Evolutionary conservation across 768 basidiomycete species (phyloP), one percentile per base, ranked within the genome.

Genomic region (Podaxis pistillaris): DNA sequence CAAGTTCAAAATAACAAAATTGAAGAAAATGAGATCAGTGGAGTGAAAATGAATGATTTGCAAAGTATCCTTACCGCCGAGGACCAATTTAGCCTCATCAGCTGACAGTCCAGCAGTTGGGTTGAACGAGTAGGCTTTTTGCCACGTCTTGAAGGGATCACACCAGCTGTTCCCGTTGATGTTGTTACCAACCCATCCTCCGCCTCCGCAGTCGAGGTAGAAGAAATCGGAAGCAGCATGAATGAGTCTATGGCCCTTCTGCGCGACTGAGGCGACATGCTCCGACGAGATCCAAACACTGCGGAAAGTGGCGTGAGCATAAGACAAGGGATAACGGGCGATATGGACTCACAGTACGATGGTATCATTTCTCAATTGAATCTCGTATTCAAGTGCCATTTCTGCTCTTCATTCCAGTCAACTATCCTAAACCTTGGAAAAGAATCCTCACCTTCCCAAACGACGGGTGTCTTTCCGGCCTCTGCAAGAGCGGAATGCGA

Each of bases 131-230:
- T 89, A 90, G 0, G 87, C 71, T 74, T 84, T 81, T 69, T 89
- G 86, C 91, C 91, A 93, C 1, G 87, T 87, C 73, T 91, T 90
- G 84, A 88, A 91, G 0, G 89, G 88, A 66, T 88, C 87, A 67
- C 88, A 90, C 89, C 90, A 91, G 64, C 83, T 85, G 67, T 86
- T 86, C 0, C 84, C 83, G 46, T 64, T 44, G 51, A 65, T 49
- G 63, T 73, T 72, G 41, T 82, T 70, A 0, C 87, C 88, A 12
- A 90, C 75, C 88, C 90, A 92, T 15, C 81, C 86, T 12, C 90
- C 91, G 3, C 70, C 83, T 33, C 91, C 91, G 64, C 88, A 90
- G 68, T 92, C 90, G 19, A 93, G 84, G 73, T 94, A 93, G 72
- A 93, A 92, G 73, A 85, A 89, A 70, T 93, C 85, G n/a, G 84